These are phyloP conservation scores for Podochytrium sp. DNA, from an alignment of 192 early-diverging fungal species.

Conservation along the genomic window DNA sequence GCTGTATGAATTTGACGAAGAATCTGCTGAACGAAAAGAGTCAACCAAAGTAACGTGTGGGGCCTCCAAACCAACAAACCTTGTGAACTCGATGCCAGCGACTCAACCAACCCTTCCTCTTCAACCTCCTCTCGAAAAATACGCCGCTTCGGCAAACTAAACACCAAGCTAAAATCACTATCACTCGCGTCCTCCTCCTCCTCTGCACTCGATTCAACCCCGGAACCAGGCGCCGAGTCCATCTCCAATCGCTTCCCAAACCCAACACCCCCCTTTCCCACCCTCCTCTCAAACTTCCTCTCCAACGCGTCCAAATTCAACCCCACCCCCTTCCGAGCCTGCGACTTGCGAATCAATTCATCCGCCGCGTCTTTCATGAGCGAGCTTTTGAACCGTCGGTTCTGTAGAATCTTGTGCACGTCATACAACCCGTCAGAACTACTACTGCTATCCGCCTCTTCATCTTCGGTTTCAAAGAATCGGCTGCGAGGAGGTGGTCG, in stretches of 20 bases:
- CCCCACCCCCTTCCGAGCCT: neutral
- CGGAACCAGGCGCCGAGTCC: neutral
- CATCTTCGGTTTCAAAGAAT: neutral
- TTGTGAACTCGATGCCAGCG: neutral
- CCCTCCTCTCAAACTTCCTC: neutral
- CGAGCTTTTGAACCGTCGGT: neutral
- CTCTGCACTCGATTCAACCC: neutral
- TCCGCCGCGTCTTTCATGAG: slow-evolving; percentile 1
- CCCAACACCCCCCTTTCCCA: neutral
- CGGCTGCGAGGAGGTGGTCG: neutral
- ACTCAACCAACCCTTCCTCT: neutral
- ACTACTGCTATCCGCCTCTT: neutral
- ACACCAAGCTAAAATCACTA: slow-evolving; percentile 21
- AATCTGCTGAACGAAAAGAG: too few species aligned
- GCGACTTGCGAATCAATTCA: neutral
- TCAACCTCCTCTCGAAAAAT: neutral
- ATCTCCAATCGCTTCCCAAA: neutral
- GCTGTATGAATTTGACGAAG: neutral
- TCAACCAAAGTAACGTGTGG: too few species aligned
- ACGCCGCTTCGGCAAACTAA: neutral
- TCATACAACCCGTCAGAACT: neutral
- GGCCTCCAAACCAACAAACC: neutral
- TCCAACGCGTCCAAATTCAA: neutral
- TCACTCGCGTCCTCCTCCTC: neutral
- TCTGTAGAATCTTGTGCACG: neutral